Evolutionary conservation across 2,329 filamentous ascomycete genomes (phyloP).

Genomic region (Phialophora verrucosa): DNA sequence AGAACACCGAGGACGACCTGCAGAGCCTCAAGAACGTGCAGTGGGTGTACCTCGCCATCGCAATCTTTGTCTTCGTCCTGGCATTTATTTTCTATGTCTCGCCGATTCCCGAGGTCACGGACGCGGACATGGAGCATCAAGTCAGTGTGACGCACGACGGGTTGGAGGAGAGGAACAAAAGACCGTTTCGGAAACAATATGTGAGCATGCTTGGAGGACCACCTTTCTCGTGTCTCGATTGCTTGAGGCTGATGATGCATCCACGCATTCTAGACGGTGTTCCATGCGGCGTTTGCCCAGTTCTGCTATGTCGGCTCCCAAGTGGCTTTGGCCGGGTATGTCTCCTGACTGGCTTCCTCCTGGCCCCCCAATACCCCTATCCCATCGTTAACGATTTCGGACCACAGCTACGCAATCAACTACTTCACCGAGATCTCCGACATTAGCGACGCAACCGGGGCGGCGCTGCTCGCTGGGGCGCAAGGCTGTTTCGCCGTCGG

Average conservation of each 20-base stretch:
- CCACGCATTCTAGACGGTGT: constrained; percentile 50
- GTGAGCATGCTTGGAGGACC: background rate
- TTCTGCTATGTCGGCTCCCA: constrained; percentile 74
- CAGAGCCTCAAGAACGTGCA: constrained; percentile 70
- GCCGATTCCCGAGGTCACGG: constrained; percentile 73
- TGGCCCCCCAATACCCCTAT: background rate
- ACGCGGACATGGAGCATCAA: constrained; percentile 69
- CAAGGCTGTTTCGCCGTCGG: constrained; percentile 75
- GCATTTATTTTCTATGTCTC: constrained; percentile 69
- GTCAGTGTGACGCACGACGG: constrained; percentile 60
- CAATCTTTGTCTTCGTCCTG: constrained; percentile 70
- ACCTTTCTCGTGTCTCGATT: background rate
- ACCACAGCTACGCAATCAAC: constrained; percentile 59
- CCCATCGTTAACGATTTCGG: background rate
- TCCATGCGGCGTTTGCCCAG: constrained; percentile 76
- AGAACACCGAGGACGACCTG: constrained; percentile 62
- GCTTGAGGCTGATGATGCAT: background rate
- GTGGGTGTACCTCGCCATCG: constrained; percentile 80
- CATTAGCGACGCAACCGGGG: constrained; percentile 61
- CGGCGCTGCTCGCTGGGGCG: constrained; percentile 74
- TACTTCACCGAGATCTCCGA: constrained; percentile 64
- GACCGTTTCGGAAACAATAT: constrained; percentile 72
- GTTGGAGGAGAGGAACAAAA: constrained; percentile 53
- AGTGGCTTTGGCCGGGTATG: background rate
- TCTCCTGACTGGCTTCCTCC: background rate